Percentiles rank a stretch among this genome's conserved stretches.
Evolutionary conservation across 345 rosid genomes (phyloP).

Genomic region (Gossypium sturtianum): DNA sequence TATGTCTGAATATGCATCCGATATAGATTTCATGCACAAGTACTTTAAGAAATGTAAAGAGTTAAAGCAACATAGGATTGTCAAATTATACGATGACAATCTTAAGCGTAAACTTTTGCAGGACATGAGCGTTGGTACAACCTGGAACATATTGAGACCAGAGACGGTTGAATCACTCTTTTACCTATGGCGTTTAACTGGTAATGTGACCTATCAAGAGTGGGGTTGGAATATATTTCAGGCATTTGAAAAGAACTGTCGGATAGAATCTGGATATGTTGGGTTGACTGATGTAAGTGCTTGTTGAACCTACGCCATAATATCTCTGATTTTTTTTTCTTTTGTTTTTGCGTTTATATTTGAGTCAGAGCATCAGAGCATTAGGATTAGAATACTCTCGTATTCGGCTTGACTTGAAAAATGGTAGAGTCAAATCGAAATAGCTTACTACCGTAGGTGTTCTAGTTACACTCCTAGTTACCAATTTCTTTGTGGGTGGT

Average conservation of each 20-base stretch:
- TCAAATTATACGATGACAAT: background rate
- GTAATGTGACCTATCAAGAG: conserved; percentile 87
- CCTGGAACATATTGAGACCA: conserved; percentile 94
- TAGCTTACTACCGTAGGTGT: too few species aligned
- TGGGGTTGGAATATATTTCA: conserved; percentile 99
- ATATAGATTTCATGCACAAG: too few species aligned
- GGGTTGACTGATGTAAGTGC: conserved; percentile 90
- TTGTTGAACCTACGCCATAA: background rate
- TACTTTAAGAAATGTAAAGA: too few species aligned
- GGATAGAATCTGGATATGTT: conserved; percentile 82
- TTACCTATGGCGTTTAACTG: conserved; percentile 93
- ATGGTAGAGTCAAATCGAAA: too few species aligned
- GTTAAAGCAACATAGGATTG: too few species aligned
- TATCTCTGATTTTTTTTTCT: background rate
- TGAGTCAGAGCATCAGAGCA: too few species aligned
- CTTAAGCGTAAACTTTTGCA: conserved; percentile 20
- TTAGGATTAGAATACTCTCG: too few species aligned
- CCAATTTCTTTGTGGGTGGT: too few species aligned
- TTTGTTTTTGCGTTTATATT: background rate
- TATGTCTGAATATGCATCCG: too few species aligned
- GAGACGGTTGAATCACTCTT: conserved; percentile 95
- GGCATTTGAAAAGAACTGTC: conserved; percentile 93
- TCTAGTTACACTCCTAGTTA: too few species aligned
- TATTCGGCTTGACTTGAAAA: too few species aligned
- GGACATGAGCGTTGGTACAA: conserved; percentile 98